These are phyloP conservation scores for Elaeagnus macrophylla DNA, from an alignment of 306 rosid species.

Conservation along the genomic window DNA sequence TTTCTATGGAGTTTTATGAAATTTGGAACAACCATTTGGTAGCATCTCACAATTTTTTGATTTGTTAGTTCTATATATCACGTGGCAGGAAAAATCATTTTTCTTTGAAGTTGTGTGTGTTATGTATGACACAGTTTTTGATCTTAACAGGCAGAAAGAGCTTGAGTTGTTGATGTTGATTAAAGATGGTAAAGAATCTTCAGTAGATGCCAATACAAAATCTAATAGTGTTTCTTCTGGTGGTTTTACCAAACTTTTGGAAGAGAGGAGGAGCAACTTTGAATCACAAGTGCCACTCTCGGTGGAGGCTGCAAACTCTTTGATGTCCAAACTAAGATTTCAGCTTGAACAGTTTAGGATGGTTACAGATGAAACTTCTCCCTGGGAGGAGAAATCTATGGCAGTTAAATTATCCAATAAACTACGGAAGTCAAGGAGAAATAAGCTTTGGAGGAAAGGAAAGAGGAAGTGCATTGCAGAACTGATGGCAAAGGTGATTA, in stretches of 20 bases:
- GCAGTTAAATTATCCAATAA: slow-evolving; percentile 40
- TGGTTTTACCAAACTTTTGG: slow-evolving; percentile 29
- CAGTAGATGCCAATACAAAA: slow-evolving; percentile 23
- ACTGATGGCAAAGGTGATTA: slow-evolving; percentile 50
- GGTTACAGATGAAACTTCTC: slow-evolving; percentile 41
- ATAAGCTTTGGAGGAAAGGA: slow-evolving; percentile 67
- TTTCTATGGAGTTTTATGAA: background rate
- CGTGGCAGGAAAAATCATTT: background rate
- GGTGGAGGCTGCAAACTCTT: slow-evolving; percentile 47
- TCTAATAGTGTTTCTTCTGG: slow-evolving; percentile 19
- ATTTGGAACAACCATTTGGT: background rate
- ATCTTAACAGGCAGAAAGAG: slow-evolving; percentile 52
- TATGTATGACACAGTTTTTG: background rate
- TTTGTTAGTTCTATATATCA: background rate
- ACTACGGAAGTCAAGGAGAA: slow-evolving; percentile 45
- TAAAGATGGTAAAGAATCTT: slow-evolving; percentile 26
- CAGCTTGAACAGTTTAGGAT: slow-evolving; percentile 59
- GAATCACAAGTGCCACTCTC: slow-evolving; percentile 55
- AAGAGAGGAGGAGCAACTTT: slow-evolving; percentile 35
- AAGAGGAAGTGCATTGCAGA: slow-evolving; percentile 56
- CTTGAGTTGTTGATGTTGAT: slow-evolving; percentile 43
- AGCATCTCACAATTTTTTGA: background rate
- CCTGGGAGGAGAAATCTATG: slow-evolving; percentile 78
- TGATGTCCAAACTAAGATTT: slow-evolving; percentile 48
- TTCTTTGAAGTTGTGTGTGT: background rate